Evolutionary conservation across 345 rosid species (phyloP).

Genomic region (Durio zibethinus): DNA sequence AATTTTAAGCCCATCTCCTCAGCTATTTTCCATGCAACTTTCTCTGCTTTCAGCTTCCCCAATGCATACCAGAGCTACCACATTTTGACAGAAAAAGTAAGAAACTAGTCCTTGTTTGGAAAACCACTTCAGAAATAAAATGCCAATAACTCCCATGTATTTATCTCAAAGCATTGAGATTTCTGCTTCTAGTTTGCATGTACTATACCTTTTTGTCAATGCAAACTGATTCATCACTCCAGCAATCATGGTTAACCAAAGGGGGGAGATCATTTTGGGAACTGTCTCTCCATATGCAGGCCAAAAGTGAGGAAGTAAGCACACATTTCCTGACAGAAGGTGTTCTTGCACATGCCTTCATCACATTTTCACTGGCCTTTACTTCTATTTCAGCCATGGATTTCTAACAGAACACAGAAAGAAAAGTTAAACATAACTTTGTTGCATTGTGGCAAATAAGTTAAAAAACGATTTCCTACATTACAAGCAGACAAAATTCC

Average conservation of each 20-base stretch:
- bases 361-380: slow-evolving; percentile 62
- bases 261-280: slow-evolving; percentile 28
- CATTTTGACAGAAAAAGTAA: not conserved
- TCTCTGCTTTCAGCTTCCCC: slow-evolving; percentile 92
- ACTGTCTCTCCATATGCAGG: slow-evolving; percentile 67
- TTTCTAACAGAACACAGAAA: slow-evolving; percentile 35
- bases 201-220: slow-evolving; percentile 52
- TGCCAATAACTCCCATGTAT: not conserved
- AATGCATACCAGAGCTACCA: slow-evolving; percentile 27
- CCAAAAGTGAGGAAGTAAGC: slow-evolving; percentile 73
- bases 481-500: not conserved
- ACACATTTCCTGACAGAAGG: slow-evolving; percentile 70
- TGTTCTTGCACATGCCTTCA: slow-evolving; percentile 76
- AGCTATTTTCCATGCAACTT: slow-evolving; percentile 32
- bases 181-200: not conserved
- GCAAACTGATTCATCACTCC: slow-evolving; percentile 86
- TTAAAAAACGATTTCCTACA: not conserved
- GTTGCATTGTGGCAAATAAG: not conserved
- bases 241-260: slow-evolving; percentile 54
- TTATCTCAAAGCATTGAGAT: not conserved
- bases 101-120: not conserved
- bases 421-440: not conserved
- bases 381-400: slow-evolving; percentile 69
- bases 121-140: not conserved
- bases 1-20: slow-evolving; percentile 22